Evolutionary conservation across 768 basidiomycete species (phyloP).

Genomic region (Russula sp.): DNA sequence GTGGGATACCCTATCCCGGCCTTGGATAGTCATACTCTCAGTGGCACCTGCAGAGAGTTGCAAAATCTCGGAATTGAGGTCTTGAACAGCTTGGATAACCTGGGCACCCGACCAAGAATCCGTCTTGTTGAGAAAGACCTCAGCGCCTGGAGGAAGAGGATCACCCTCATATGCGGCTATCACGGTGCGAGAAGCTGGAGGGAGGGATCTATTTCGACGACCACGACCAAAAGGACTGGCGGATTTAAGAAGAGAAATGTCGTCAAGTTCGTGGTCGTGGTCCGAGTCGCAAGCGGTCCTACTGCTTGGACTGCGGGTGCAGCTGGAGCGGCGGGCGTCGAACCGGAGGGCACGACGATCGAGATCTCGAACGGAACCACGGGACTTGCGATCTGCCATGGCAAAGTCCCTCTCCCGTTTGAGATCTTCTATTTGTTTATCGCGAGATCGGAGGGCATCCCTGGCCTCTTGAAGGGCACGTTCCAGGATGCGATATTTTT

Average conservation of each 20-base stretch:
- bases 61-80: slow-evolving; percentile 75
- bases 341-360: slow-evolving; percentile 13
- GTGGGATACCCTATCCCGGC: slow-evolving; percentile 32
- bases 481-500: slow-evolving; percentile 57
- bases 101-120: slow-evolving; percentile 73
- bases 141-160: slow-evolving; percentile 51
- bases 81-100: slow-evolving; percentile 70
- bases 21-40: slow-evolving; percentile 53
- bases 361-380: slow-evolving; percentile 14
- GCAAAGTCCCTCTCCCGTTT: slow-evolving; percentile 27
- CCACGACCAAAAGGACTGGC: slow-evolving; percentile 12
- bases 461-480: slow-evolving; percentile 56
- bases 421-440: slow-evolving; percentile 52
- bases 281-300: slow-evolving; percentile 15
- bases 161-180: slow-evolving; percentile 39
- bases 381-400: slow-evolving; percentile 17
- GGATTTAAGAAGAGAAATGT: slow-evolving; percentile 6
- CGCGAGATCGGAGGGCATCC: slow-evolving; percentile 49
- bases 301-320: slow-evolving; percentile 15
- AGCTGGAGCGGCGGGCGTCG: slow-evolving; percentile 20
- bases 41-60: slow-evolving; percentile 72
- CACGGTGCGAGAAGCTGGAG: slow-evolving; percentile 21
- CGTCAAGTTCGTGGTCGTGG: slow-evolving; percentile 17
- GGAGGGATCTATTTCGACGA: slow-evolving; percentile 23
- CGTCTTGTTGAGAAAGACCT: slow-evolving; percentile 65